Evolutionary conservation across 306 rosid genomes (phyloP).

Genomic region (Pyrus betulifolia): DNA sequence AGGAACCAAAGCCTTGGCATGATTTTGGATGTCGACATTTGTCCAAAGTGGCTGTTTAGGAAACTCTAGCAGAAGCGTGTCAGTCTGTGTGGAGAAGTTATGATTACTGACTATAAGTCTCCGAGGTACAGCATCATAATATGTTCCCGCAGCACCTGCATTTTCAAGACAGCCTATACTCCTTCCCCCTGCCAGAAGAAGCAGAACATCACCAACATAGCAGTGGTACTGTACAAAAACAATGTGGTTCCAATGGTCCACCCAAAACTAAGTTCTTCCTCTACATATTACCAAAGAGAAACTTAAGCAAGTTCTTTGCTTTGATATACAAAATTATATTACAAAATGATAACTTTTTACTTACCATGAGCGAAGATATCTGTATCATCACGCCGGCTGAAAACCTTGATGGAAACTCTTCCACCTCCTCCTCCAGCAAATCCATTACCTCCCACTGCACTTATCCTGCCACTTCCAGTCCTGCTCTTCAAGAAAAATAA

Average conservation of each 20-base stretch:
- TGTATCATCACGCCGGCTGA: conserved; percentile 73
- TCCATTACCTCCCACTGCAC: conserved; percentile 84
- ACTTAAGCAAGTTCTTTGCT: background rate
- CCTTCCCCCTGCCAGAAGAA: conserved; percentile 53
- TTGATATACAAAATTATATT: background rate
- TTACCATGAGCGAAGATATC: conserved; percentile 71
- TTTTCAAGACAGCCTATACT: conserved; percentile 89
- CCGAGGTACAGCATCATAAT: conserved; percentile 90
- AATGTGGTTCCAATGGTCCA: background rate
- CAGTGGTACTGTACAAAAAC: background rate
- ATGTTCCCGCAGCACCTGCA: conserved; percentile 94
- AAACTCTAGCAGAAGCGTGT: conserved; percentile 83
- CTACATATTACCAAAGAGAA: background rate
- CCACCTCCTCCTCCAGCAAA: conserved; percentile 99
- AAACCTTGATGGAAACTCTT: conserved; percentile 68
- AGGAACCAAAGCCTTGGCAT: conserved; percentile 94
- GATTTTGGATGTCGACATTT: conserved; percentile 72
- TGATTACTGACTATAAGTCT: conserved; percentile 70
- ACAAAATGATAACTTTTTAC: conserved; percentile 16
- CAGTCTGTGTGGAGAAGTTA: conserved; percentile 77
- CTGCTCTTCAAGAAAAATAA: conserved; percentile 48
- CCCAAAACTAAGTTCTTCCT: background rate
- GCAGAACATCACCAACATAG: background rate
- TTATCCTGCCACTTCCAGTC: conserved; percentile 81
- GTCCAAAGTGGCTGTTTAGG: conserved; percentile 96